phyloP scores from a whole-genome alignment of 371 early-diverging fungal genomes.

The Mortierella sp. region DNA sequence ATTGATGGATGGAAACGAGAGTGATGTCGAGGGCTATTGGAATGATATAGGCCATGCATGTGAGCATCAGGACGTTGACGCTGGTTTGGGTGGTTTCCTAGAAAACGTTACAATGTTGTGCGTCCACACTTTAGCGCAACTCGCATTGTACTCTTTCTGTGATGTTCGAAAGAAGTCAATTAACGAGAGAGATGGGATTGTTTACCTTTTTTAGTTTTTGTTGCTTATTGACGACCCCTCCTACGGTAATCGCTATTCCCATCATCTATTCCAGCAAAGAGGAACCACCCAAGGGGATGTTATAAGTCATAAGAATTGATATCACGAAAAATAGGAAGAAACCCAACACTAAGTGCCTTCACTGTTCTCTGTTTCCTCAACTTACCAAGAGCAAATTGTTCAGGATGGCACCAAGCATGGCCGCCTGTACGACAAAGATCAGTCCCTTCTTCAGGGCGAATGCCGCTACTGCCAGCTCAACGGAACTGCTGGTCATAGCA shows the following conservation, averaged over 20 bases:
- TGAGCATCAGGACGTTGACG: slow-evolving; percentile 55
- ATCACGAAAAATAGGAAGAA: no score
- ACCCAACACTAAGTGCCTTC: no score
- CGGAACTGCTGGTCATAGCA: slow-evolving; percentile 71
- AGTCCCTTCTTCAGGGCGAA: slow-evolving; percentile 81
- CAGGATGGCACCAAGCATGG: slow-evolving; percentile 89
- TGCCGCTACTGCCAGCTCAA: slow-evolving; percentile 84
- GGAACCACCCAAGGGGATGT: no score
- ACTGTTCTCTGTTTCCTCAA: neutral
- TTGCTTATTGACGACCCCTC: slow-evolving; percentile 17
- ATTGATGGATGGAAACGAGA: slow-evolving; percentile 25
- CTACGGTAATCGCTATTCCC: slow-evolving; percentile 18
- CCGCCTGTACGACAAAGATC: slow-evolving; percentile 85
- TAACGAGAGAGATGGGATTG: no score
- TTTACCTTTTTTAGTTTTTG: slow-evolving; percentile 22
- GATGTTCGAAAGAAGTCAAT: no score
- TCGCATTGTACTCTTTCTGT: no score
- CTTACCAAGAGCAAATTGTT: slow-evolving; percentile 83
- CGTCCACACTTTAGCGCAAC: no score
- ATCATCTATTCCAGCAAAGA: no score
- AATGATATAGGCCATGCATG: slow-evolving; percentile 75
- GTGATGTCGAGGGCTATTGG: slow-evolving; percentile 80
- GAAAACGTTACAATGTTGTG: no score
- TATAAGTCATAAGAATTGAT: no score
- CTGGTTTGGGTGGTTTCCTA: slow-evolving; percentile 36